Base-by-base conservation (phyloP, 192 early-diverging fungal genomes). In the Diversispora eburnea region DNA sequence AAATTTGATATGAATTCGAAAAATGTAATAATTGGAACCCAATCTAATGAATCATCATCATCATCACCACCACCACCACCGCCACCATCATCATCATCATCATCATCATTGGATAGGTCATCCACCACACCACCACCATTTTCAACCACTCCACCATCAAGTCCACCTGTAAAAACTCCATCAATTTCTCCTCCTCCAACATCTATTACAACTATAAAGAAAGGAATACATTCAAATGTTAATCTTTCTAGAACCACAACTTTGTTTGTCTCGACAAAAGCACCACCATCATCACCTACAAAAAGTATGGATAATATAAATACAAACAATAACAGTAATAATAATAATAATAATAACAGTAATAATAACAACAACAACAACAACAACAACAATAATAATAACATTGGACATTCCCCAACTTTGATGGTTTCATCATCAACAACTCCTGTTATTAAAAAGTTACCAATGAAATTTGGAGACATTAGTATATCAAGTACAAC, bases 1-100 rank as follows among this genome's bases (percentile, higher is more conserved):
- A 64, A 73, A 43, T 73, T 73, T 63, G 72, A 64, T 41, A 19
- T 73, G 33, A 61, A 25, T 54, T 48, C 72, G 12, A 73, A 73
- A n/a, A 73, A 64, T 60, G 12, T 1, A 25, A 5, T 48, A 15
- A 20, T 8, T 48, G 64, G 47, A 10, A 9, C 64, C 22, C 64
- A 46, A 66, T 49, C 25, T 9, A 13, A 33, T 33, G 25, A 25
- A 33, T 59, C 7, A 1, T 0, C 25, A 20, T 19, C 17, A 59
- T 12, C 25, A 59, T 10, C n/a, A n/a, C n/a, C n/a, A n/a, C 8
- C 8, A 62, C 33, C 41, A 41, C 41, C 4, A 58, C 57, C 8
- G 2, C 51, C 51, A 54, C 51, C 51, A 54, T 54, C n/a, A 54
- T 19, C 17, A 59, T 12, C 25, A 33, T 59, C 7, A 1, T 0